Percentiles rank a stretch among this genome's conserved stretches.
Evolutionary conservation across 495 filamentous ascomycete genomes (phyloP).

Genomic region (Trichoderma erinaceum): DNA sequence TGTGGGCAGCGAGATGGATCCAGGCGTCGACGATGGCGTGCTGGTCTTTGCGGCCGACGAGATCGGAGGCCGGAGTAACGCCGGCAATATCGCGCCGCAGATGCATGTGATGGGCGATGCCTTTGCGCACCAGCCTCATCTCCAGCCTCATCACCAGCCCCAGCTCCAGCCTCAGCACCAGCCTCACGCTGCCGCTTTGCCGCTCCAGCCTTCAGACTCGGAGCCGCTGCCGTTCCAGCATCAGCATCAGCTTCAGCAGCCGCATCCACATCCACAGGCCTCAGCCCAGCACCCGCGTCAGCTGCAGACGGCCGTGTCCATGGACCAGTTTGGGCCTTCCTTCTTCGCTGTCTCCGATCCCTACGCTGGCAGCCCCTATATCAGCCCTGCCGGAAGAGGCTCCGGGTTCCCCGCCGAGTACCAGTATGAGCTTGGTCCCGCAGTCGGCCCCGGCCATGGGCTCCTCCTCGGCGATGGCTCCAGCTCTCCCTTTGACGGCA

Average conservation of each 20-base stretch:
- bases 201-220: not conserved
- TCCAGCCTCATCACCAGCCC: not conserved
- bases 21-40: not conserved
- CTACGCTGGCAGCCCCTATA: not conserved
- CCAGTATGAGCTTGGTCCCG: slow-evolving; percentile 6
- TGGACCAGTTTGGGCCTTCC: slow-evolving; percentile 4
- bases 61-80: not conserved
- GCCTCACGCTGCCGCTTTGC: not conserved
- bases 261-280: not conserved
- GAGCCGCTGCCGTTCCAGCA: not conserved
- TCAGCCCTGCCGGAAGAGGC: not conserved
- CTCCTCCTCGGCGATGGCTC: not conserved
- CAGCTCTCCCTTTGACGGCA: slow-evolving; percentile 8
- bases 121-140: not conserved
- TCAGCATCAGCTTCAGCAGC: not conserved
- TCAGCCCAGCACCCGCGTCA: not conserved
- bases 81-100: not conserved
- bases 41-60: not conserved
- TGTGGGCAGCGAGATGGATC: not conserved
- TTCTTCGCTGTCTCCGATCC: not conserved
- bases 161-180: not conserved
- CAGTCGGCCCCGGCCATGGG: not conserved
- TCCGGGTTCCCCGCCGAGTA: not conserved
- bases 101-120: not conserved
- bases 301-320: not conserved